Evolutionary conservation across 2,329 filamentous ascomycete genomes (phyloP), one percentile per base, ranked within the genome.

Genomic region (Endoconidiophora polonica): DNA sequence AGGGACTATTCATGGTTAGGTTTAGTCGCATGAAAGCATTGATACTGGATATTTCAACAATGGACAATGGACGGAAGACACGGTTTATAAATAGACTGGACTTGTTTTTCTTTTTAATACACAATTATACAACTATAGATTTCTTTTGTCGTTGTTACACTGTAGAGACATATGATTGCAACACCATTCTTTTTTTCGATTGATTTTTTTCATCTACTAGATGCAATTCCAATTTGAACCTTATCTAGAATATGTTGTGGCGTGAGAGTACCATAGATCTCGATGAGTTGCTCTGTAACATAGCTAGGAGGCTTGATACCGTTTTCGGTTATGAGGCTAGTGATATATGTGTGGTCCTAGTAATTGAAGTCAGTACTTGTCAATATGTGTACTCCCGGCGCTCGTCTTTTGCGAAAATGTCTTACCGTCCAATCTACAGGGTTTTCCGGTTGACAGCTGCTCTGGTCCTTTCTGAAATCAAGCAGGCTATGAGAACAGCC

Each of bases 401-500:
- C 5, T 42, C 9, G 9, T 16, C 9, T 12, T 33, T 33, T 12
- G 4, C 4, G 9, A 3, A 24, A 3, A 10, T n/a, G n/a, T 60
- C 73, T 56, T 62, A 81, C 79, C 2, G 81, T 84, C 57, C 81
- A 84, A 57, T 88, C 83, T 3, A 87, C 81, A 50, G 78, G 66
- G 50, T 77, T 69, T 39, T 69, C 65, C 5, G 66, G 65, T 53
- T 69, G 65, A 54, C 73, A 62, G 50, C 64, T 67, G 40, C 58
- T 46, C 10, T 55, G 68, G 4, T 74, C 69, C 1, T 76, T 77
- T 57, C 71, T 72, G 62, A 91, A 93, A 45, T 85, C 77, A 53
- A 91, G 71, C 12, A 93, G 74, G 33, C 77, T 73, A 64, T 94
- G 86, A 60, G 82, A 75, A 56, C 94, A 68, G 0, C 84, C 84